Percentiles rank a stretch among this genome's conserved stretches.
Evolutionary conservation across 441 rosid genomes (phyloP).

Genomic region (Gossypium davidsonii): DNA sequence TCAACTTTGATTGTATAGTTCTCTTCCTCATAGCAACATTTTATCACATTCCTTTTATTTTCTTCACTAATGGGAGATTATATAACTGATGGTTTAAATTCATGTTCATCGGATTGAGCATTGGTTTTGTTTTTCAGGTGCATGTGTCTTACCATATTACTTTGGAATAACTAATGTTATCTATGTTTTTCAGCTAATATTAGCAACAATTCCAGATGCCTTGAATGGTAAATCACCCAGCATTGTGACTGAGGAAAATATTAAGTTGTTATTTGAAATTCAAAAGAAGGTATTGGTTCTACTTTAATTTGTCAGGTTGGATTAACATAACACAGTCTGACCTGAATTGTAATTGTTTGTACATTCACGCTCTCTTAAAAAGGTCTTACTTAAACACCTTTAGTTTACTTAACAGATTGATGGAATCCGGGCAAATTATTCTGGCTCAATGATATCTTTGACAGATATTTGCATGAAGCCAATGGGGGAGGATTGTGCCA

Average conservation of each 20-base stretch:
- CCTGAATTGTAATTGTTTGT: background rate
- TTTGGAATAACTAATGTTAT: conserved; percentile 21
- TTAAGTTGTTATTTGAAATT: conserved; percentile 85
- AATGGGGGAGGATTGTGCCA: conserved; percentile 84
- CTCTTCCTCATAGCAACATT: background rate
- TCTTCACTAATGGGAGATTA: background rate
- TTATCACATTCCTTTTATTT: background rate
- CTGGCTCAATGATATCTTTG: conserved; percentile 76
- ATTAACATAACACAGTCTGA: background rate
- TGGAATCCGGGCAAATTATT: conserved; percentile 72
- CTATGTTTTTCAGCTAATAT: conserved; percentile 55
- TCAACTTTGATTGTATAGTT: background rate
- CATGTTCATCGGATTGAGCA: background rate
- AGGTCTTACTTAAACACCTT: conserved; percentile 1
- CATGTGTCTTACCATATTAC: background rate
- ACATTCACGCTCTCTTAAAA: conserved; percentile 1
- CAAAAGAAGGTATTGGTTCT: conserved; percentile 71
- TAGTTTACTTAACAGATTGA: conserved; percentile 58
- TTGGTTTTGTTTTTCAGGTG: background rate
- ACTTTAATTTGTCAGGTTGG: background rate
- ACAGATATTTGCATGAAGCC: conserved; percentile 96
- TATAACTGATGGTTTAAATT: background rate
- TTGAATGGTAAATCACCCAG: conserved; percentile 46
- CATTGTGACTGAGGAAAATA: conserved; percentile 77
- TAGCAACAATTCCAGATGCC: conserved; percentile 69